Evolutionary conservation across 805 yeast genomes (phyloP).

Genomic region (Zygosaccharomyces siamensis): DNA sequence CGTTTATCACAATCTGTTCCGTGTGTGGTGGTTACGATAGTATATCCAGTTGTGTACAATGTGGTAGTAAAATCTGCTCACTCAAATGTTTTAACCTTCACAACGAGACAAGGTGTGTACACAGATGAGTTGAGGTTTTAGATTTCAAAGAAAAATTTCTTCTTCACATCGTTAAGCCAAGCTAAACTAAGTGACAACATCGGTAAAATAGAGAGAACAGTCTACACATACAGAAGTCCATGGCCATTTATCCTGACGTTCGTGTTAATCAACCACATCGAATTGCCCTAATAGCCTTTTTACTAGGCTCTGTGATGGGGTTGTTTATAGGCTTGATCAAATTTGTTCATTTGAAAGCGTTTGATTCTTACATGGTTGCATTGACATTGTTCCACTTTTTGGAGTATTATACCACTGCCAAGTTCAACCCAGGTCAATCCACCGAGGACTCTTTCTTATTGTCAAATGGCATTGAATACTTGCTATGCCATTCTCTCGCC

Average conservation of each 20-base stretch:
- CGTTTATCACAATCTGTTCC: slow-evolving; percentile 33
- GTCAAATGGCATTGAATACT: slow-evolving; percentile 57
- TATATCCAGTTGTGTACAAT: slow-evolving; percentile 32
- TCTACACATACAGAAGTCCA: not conserved
- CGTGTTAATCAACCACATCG: slow-evolving; percentile 40
- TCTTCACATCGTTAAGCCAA: not conserved
- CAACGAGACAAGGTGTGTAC: slow-evolving; percentile 34
- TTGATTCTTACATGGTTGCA: slow-evolving; percentile 47
- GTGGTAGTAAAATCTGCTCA: slow-evolving; percentile 33
- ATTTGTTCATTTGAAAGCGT: slow-evolving; percentile 30
- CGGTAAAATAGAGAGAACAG: not conserved
- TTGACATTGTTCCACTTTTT: slow-evolving; percentile 68
- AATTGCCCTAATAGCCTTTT: slow-evolving; percentile 42
- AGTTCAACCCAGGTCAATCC: slow-evolving; percentile 60
- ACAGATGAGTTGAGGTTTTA: slow-evolving; percentile 10
- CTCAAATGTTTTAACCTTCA: slow-evolving; percentile 31
- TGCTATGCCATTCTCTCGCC: slow-evolving; percentile 53
- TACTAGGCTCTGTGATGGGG: slow-evolving; percentile 44
- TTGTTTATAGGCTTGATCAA: slow-evolving; percentile 32
- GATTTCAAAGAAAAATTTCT: not conserved
- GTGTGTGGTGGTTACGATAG: slow-evolving; percentile 34
- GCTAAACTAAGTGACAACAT: not conserved
- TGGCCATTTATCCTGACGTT: slow-evolving; percentile 13
- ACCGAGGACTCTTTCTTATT: slow-evolving; percentile 66
- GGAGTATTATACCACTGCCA: slow-evolving; percentile 78